These are phyloP conservation scores for Chytriomyces sp. DNA, from an alignment of 192 early-diverging fungal species.

Conservation along the genomic window DNA sequence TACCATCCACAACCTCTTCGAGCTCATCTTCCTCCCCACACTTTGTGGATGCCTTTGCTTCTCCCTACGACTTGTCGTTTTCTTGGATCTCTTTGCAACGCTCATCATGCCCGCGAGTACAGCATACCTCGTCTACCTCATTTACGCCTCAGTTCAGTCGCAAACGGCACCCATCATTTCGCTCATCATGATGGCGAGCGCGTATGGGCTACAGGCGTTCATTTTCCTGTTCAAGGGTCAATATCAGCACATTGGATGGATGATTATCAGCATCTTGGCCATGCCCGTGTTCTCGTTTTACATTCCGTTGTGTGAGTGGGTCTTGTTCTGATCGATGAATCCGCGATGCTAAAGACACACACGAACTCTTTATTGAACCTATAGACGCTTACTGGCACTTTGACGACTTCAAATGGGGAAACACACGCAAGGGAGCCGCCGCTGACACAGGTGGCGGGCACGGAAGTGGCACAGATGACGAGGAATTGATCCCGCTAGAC, in stretches of 20 bases:
- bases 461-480: constrained; percentile 46
- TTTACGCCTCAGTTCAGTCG: constrained; percentile 38
- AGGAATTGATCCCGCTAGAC: constrained; percentile 57
- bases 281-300: constrained; percentile 82
- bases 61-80: constrained; percentile 95
- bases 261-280: constrained; percentile 91
- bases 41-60: constrained; percentile 97
- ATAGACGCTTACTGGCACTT: constrained; percentile 92
- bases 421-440: constrained; percentile 85
- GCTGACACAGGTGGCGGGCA: constrained; percentile 74
- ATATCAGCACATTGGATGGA: constrained; percentile 82
- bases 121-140: constrained; percentile 68
- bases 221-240: constrained; percentile 88
- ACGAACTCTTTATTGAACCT: constrained; percentile 45
- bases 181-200: constrained; percentile 79
- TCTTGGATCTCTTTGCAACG: constrained; percentile 91
- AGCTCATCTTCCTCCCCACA: constrained; percentile 89
- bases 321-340: too few relatives aligned
- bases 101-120: constrained; percentile 90
- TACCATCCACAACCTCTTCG: constrained; percentile 96
- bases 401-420: constrained; percentile 98
- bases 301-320: constrained; percentile 50
- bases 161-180: constrained; percentile 69
- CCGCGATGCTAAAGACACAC: constrained; percentile 50
- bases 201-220: constrained; percentile 87